Conservation (phyloP, 768 basidiomycete species). For the Kockovaella imperatae region DNA sequence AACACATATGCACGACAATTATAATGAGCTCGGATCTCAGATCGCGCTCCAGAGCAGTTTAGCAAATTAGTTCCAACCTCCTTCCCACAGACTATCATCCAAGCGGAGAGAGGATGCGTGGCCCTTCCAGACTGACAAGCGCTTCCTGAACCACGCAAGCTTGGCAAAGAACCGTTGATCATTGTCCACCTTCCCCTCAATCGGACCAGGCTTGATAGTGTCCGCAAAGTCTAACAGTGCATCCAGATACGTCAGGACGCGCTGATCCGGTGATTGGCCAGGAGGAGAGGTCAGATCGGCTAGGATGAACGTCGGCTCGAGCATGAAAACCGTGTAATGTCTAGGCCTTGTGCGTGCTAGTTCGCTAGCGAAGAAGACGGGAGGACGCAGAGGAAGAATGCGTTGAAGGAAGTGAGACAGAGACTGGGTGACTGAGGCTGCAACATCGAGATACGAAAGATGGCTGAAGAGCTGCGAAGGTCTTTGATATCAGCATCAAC, state of each 20-base stretch:
- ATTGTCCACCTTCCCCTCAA: constrained; percentile 6
- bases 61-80: constrained; percentile 10
- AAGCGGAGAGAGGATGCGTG: neutral
- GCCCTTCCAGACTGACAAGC: constrained; percentile 3
- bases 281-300: constrained; percentile 1
- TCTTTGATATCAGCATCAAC: neutral
- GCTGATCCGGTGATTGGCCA: neutral
- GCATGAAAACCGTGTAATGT: constrained; percentile 16
- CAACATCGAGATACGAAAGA: constrained; percentile 1
- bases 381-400: neutral
- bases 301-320: constrained; percentile 14
- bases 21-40: neutral
- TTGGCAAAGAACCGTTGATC: constrained; percentile 3
- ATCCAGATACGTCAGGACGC: neutral
- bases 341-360: constrained; percentile 3
- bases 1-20: neutral
- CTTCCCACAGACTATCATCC: constrained; percentile 9
- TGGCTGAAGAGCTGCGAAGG: constrained; percentile 8
- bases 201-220: neutral
- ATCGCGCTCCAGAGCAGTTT: constrained; percentile 6
- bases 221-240: constrained; percentile 1
- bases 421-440: constrained; percentile 3
- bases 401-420: neutral
- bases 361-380: constrained; percentile 7
- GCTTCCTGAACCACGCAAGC: constrained; percentile 9